Conservation (phyloP, 352 stramenopile genomes). For the Globisporangium nunn region DNA sequence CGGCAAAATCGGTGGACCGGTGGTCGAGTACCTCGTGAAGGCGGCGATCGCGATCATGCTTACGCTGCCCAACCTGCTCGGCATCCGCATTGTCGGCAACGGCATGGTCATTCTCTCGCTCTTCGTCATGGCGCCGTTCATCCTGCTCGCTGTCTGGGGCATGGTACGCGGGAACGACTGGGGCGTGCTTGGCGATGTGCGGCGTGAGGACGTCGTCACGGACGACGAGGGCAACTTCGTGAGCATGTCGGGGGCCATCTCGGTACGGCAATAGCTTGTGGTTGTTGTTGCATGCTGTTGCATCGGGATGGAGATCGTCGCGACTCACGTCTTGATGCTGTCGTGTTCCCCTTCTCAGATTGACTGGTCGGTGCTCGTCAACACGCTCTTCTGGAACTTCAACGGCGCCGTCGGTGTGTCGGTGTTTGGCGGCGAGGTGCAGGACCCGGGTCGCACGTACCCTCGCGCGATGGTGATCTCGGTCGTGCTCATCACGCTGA, state of each 20-base stretch:
- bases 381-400: slow-evolving; percentile 95
- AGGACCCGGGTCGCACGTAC: slow-evolving; percentile 70
- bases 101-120: slow-evolving; percentile 68
- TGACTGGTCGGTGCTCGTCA: slow-evolving; percentile 85
- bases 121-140: slow-evolving; percentile 88
- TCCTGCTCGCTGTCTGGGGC: slow-evolving; percentile 52
- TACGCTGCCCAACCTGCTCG: slow-evolving; percentile 35
- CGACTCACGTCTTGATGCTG: no score
- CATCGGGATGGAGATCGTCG: no score
- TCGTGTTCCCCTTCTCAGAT: slow-evolving; percentile 2
- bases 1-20: slow-evolving; percentile 19
- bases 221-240: slow-evolving; percentile 26
- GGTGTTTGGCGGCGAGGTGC: slow-evolving; percentile 87
- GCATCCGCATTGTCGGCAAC: slow-evolving; percentile 80
- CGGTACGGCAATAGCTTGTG: no score
- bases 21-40: slow-evolving; percentile 36
- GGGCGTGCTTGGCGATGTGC: slow-evolving; percentile 27
- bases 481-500: slow-evolving; percentile 70
- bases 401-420: slow-evolving; percentile 89
- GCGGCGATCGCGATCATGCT: slow-evolving; percentile 30
- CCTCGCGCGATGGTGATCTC: slow-evolving; percentile 76
- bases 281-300: no score
- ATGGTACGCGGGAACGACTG: slow-evolving; percentile 22
- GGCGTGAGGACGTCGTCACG: slow-evolving; percentile 25
- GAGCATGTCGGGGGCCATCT: slow-evolving; percentile 27